Evolutionary conservation across 1,284 basidiomycete genomes (phyloP).

Genomic region (Hortiboletus rubellus): DNA sequence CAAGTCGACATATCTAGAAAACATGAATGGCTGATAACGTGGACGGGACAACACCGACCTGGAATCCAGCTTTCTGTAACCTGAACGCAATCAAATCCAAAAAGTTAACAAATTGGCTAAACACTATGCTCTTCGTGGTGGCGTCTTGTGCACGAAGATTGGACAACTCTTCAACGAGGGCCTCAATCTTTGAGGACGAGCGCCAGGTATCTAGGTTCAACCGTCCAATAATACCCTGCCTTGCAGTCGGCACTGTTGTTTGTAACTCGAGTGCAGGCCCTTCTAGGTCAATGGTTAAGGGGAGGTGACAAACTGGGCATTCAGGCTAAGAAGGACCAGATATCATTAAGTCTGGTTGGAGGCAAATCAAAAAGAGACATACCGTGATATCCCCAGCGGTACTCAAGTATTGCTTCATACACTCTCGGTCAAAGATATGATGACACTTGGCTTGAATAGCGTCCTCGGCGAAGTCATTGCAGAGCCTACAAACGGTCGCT

Average conservation of each 20-base stretch:
- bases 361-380: constrained; percentile 25
- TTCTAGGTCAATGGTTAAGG: constrained; percentile 94
- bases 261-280: constrained; percentile 87
- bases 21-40: neutral
- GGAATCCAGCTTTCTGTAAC: constrained; percentile 89
- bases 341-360: constrained; percentile 1
- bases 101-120: constrained; percentile 92
- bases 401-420: constrained; percentile 91
- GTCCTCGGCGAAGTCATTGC: constrained; percentile 96
- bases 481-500: constrained; percentile 88
- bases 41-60: constrained; percentile 44
- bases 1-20: constrained; percentile 86
- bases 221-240: constrained; percentile 93
- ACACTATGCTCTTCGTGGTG: constrained; percentile 96
- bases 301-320: constrained; percentile 94
- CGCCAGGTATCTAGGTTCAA: constrained; percentile 90
- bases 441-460: constrained; percentile 91
- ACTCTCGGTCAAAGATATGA: constrained; percentile 93
- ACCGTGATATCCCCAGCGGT: constrained; percentile 73
- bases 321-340: constrained; percentile 54
- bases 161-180: constrained; percentile 90
- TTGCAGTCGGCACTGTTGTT: constrained; percentile 55
- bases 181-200: constrained; percentile 97
- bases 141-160: constrained; percentile 83
- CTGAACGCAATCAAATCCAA: constrained; percentile 91